Percentiles rank a stretch among this genome's conserved stretches.
Evolutionary conservation across 495 filamentous ascomycete genomes (phyloP).

Genomic region (Melanomma pulvis-pyrius): DNA sequence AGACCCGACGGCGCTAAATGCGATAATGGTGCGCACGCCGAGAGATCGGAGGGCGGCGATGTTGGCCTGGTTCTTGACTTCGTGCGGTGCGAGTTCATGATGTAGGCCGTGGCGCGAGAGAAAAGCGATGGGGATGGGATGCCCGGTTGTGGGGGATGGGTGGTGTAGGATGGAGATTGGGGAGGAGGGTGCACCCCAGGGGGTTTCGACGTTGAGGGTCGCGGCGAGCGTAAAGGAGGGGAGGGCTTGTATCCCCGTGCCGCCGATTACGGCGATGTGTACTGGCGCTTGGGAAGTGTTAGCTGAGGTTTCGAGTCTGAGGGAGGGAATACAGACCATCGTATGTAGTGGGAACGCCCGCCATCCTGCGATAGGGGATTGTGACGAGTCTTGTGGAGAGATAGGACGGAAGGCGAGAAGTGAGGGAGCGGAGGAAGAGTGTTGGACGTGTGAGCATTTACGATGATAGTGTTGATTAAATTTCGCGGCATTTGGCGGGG

Average conservation of each 20-base stretch:
- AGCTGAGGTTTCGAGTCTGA: neutral
- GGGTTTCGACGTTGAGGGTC: slow-evolving; percentile 68
- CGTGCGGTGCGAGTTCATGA: slow-evolving; percentile 89
- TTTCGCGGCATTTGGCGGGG: neutral
- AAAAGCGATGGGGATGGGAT: slow-evolving; percentile 79
- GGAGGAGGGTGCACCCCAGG: slow-evolving; percentile 91
- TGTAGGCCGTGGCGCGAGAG: slow-evolving; percentile 85
- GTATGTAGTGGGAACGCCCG: slow-evolving; percentile 34
- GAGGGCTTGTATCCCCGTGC: slow-evolving; percentile 80
- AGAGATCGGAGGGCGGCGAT: slow-evolving; percentile 89
- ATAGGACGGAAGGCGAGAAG: too few species aligned
- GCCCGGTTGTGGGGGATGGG: slow-evolving; percentile 58
- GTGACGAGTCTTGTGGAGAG: slow-evolving; percentile 8
- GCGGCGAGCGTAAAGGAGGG: slow-evolving; percentile 80
- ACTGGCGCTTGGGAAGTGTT: slow-evolving; percentile 63
- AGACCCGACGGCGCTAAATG: slow-evolving; percentile 93
- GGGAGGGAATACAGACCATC: slow-evolving; percentile 18
- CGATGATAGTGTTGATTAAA: neutral
- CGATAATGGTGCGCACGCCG: slow-evolving; percentile 86
- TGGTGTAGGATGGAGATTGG: slow-evolving; percentile 90
- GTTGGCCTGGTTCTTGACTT: slow-evolving; percentile 89
- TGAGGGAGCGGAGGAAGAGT: neutral
- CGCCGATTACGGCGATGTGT: slow-evolving; percentile 93
- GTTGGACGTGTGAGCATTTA: slow-evolving; percentile 5
- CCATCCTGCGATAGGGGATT: slow-evolving; percentile 30